phyloP scores from a whole-genome alignment of 2,329 filamentous ascomycete species.

The Pochonia chlamydosporia region DNA sequence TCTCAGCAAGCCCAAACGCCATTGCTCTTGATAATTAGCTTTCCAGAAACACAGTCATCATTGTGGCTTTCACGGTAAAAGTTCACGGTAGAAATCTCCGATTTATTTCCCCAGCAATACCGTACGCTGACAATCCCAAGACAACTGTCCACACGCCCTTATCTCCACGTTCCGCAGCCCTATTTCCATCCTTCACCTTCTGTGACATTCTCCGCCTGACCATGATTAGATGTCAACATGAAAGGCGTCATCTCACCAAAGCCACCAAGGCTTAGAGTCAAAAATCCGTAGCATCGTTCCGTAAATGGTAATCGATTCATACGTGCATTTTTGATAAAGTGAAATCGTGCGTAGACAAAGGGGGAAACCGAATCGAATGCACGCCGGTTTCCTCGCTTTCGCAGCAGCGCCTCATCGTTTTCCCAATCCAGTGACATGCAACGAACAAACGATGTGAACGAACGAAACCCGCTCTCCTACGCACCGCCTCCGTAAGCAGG shows the following conservation, averaged over 20 bases:
- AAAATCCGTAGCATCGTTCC: too few species aligned
- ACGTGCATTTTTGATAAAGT: too few species aligned
- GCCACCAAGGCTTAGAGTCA: background rate
- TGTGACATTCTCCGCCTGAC: slow-evolving; percentile 1
- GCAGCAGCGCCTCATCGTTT: too few species aligned
- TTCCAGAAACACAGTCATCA: background rate
- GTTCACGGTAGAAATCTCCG: too few species aligned
- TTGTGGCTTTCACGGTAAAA: too few species aligned
- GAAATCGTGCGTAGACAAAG: too few species aligned
- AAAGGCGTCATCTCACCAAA: slow-evolving; percentile 1
- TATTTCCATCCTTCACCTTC: background rate
- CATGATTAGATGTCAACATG: background rate
- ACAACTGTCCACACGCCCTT: background rate
- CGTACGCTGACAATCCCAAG: too few species aligned
- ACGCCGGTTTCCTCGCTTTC: background rate
- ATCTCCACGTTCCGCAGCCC: slow-evolving; percentile 1
- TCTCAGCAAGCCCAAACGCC: slow-evolving; percentile 7
- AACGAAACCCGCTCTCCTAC: background rate
- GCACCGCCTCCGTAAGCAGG: too few species aligned
- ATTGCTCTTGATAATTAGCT: background rate
- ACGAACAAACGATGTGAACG: background rate
- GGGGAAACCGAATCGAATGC: background rate
- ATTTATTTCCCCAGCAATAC: too few species aligned
- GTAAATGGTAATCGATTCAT: too few species aligned
- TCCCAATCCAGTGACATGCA: background rate